Evolutionary conservation across 306 rosid genomes (phyloP).

Genomic region (Coriaria nepalensis): DNA sequence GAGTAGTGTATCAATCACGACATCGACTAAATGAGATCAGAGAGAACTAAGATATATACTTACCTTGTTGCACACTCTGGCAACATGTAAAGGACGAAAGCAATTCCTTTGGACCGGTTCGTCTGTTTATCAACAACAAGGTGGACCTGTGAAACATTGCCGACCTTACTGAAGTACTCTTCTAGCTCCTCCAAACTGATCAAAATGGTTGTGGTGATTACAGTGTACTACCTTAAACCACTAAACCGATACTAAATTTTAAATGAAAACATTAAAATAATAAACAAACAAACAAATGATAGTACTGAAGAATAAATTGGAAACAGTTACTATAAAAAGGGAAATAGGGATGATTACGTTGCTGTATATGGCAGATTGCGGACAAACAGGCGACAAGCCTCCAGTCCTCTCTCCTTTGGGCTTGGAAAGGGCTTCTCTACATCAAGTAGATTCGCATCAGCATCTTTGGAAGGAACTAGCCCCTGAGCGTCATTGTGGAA

Average conservation of each 20-base stretch:
- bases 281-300: not conserved
- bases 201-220: too few species aligned
- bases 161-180: constrained; percentile 51
- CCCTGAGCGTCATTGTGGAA: too few species aligned
- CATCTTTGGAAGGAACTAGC: too few species aligned
- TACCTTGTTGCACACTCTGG: constrained; percentile 63
- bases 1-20: too few species aligned
- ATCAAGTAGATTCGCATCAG: constrained; percentile 16
- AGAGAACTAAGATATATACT: too few species aligned
- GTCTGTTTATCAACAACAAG: constrained; percentile 68
- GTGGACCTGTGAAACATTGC: constrained; percentile 63
- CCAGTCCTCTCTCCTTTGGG: constrained; percentile 33
- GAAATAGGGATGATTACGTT: constrained; percentile 27
- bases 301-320: not conserved
- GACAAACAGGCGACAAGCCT: constrained; percentile 62
- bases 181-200: constrained; percentile 80
- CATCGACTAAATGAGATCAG: constrained; percentile 8
- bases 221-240: too few species aligned
- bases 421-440: constrained; percentile 15
- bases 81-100: constrained; percentile 48
- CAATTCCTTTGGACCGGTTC: constrained; percentile 64
- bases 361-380: constrained; percentile 81
- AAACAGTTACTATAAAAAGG: not conserved
- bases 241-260: too few species aligned
- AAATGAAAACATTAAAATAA: too few species aligned